These are phyloP conservation scores for Graphilbum ipis-grandicollis DNA, from an alignment of 2,329 filamentous ascomycete genomes.

Conservation along the genomic window DNA sequence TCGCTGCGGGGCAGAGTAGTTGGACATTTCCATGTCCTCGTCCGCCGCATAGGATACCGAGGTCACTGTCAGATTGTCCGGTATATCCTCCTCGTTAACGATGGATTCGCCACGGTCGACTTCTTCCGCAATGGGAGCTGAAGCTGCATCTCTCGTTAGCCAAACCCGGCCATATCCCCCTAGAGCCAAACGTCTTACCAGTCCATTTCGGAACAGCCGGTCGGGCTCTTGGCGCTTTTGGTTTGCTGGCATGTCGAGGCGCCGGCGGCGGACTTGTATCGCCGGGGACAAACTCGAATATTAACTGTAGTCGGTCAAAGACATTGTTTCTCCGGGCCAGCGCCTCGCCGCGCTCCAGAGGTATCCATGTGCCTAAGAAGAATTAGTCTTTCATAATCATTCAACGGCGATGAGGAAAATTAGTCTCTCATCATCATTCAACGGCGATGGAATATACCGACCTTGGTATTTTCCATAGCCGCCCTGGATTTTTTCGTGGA, in stretches of 20 bases:
- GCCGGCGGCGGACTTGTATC: conserved; percentile 82
- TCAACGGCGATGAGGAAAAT: conserved; percentile 16
- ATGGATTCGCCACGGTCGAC: conserved; percentile 45
- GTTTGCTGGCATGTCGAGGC: conserved; percentile 79
- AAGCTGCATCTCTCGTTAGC: conserved; percentile 3
- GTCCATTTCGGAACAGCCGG: conserved; percentile 45
- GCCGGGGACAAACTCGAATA: conserved; percentile 79
- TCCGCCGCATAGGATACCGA: conserved; percentile 72
- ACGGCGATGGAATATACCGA: conserved; percentile 23
- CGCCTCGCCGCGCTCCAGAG: conserved; percentile 60
- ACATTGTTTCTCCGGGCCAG: conserved; percentile 80
- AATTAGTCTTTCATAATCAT: neutral
- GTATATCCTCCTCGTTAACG: conserved; percentile 61
- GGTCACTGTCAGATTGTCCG: conserved; percentile 66
- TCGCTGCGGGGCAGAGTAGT: conserved; percentile 38
- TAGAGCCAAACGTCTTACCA: conserved; percentile 16
- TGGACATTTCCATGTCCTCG: conserved; percentile 58
- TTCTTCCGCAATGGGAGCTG: conserved; percentile 34
- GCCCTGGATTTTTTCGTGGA: conserved; percentile 95
- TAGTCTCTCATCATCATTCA: neutral
- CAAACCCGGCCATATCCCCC: neutral
- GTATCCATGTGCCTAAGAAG: conserved; percentile 84
- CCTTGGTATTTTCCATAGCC: conserved; percentile 98
- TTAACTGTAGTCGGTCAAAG: conserved; percentile 63
- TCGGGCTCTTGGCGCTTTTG: conserved; percentile 52